Evolutionary conservation across 2,329 filamentous ascomycete genomes (phyloP), one percentile per base, ranked within the genome.

Genomic region (Scedosporium dehoogii): DNA sequence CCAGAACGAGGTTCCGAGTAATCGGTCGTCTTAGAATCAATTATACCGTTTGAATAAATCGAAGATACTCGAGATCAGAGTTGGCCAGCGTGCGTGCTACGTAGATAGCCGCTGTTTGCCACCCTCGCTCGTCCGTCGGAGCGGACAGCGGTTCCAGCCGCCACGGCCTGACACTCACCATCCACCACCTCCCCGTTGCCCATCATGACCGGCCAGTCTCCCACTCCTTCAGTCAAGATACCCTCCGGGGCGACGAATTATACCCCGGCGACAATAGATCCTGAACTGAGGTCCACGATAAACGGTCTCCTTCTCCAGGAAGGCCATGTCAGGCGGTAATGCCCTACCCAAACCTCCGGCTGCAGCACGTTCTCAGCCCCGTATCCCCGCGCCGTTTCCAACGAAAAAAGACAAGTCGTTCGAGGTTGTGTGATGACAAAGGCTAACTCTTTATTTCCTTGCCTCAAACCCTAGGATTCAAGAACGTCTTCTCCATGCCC

Each of bases 201-300:
- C 59, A 61, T 56, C 46, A 65, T 65, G 64, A 46, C 63, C 21
- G 61, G 63, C 62, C 61, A 65, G 42, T 62, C 69, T 61, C 75
- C 81, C 42, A 76, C 82, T 33, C 83, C 83, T 23, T 83, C 84
- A 4, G 82, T 85, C 68, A 85, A 85, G 70, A 82, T 87, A 58
- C 82, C 85, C 14, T 73, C 81, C 6, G 80, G 81, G 38, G 82
- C 82, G n/a, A 77, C 83, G 3, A 81, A 78, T 67, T 85, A 87
- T 72, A 82, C 83, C 16, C 75, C 81, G 59, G 82, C 83, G 5
- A 87, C 83, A 7, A 78, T 84, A 63, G 85, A 88, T 67, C 77
- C 81, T 6, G 85, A 87, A 63, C 73, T 87, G 63, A 78, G 85
- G 23, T 86, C 84, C 2, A 79, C 86, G 67, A 84, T 88, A 68